phyloP scores from a whole-genome alignment of 768 basidiomycete genomes.

The Leccinum obscurum region DNA sequence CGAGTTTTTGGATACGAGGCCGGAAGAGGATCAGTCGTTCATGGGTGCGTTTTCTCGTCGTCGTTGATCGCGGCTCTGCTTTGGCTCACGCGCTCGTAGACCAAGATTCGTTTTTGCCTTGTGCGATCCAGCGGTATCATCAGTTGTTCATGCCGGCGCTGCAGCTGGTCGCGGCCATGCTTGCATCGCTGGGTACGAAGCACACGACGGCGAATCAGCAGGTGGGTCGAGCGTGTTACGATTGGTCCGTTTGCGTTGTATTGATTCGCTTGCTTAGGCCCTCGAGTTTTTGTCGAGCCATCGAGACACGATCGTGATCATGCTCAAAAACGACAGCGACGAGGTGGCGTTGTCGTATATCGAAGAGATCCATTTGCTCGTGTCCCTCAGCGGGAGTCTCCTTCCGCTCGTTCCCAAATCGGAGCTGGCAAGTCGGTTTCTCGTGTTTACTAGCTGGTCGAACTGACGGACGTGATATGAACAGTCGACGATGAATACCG shows the following conservation, averaged over 20 bases:
- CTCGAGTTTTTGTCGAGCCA: slow-evolving; percentile 82
- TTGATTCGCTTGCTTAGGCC: slow-evolving; percentile 9
- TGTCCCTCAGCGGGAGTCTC: slow-evolving; percentile 67
- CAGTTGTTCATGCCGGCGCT: slow-evolving; percentile 86
- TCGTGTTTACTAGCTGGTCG: not conserved
- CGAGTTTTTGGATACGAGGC: slow-evolving; percentile 84
- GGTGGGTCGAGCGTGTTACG: slow-evolving; percentile 36
- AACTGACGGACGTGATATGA: not conserved
- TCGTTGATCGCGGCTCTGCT: no score
- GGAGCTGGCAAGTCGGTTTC: slow-evolving; percentile 62
- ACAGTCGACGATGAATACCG: slow-evolving; percentile 59
- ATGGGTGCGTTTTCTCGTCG: slow-evolving; percentile 54
- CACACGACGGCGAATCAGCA: slow-evolving; percentile 71
- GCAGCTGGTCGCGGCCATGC: slow-evolving; percentile 74
- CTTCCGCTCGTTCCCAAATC: slow-evolving; percentile 71
- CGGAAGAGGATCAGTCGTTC: slow-evolving; percentile 79
- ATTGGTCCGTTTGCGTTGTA: not conserved
- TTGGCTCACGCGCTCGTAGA: slow-evolving; percentile 44
- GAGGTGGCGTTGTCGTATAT: slow-evolving; percentile 63
- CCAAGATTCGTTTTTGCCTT: slow-evolving; percentile 83
- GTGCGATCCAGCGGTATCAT: slow-evolving; percentile 86
- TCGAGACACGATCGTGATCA: slow-evolving; percentile 77
- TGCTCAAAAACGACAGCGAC: slow-evolving; percentile 74
- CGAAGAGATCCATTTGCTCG: slow-evolving; percentile 78
- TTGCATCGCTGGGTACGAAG: slow-evolving; percentile 73